phyloP scores from a whole-genome alignment of 352 stramenopile genomes.

The Pythium utonaiense region DNA sequence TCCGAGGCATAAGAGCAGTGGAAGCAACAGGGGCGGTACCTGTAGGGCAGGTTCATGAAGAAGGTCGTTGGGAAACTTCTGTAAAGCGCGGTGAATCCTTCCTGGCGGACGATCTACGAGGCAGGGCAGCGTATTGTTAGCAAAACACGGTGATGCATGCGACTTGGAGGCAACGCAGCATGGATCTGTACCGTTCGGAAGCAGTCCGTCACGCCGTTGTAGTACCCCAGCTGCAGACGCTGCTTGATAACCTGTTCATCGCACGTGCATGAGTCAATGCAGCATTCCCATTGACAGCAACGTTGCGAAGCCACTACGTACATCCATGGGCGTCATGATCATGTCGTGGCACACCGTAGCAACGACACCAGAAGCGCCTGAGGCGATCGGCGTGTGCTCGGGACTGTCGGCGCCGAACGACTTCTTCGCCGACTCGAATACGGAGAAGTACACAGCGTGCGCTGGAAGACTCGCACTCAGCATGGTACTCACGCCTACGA shows the following conservation, averaged over 20 bases:
- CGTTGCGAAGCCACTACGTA: no score
- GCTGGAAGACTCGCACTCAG: conserved; percentile 96
- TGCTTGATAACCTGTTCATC: conserved; percentile 95
- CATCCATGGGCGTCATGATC: conserved; percentile 98
- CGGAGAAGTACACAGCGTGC: conserved; percentile 92
- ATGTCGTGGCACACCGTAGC: conserved; percentile 96
- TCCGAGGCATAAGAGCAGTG: no score
- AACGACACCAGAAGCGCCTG: conserved; percentile 87
- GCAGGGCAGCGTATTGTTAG: no score
- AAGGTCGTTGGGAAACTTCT: conserved; percentile 97
- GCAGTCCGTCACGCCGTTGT: conserved; percentile 90
- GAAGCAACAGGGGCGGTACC: conserved; percentile 38
- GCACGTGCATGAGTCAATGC: no score
- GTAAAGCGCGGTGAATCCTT: conserved; percentile 85
- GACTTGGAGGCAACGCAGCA: no score
- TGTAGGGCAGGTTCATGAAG: conserved; percentile 98
- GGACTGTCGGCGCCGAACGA: conserved; percentile 64
- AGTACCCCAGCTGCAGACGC: conserved; percentile 98
- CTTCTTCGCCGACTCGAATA: conserved; percentile 90
- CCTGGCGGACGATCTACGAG: conserved; percentile 65
- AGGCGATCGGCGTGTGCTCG: conserved; percentile 69
- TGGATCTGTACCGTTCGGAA: conserved; percentile 81
- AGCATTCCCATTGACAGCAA: no score
- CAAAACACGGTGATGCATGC: no score
- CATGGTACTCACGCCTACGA: conserved; percentile 95